Evolutionary conservation across 306 rosid genomes (phyloP), one percentile per base, ranked within the genome.

Genomic region (Carpinus viminea): DNA sequence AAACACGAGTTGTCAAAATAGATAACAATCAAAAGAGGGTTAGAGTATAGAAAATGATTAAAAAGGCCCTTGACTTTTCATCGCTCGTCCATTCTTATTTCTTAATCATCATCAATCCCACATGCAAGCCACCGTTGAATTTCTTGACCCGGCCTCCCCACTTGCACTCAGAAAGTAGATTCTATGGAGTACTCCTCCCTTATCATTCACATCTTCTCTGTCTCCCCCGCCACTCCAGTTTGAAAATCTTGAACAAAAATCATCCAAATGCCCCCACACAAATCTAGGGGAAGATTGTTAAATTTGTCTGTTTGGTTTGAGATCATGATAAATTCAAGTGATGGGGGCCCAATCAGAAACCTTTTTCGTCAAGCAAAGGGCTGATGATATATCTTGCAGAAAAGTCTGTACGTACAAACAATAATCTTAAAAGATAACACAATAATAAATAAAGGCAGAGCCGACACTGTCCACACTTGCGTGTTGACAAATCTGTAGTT

Each of bases 41-140:
- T 47, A 12, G 70, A 71, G 65, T 80, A 2, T 38, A 26, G 43
- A 45, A 41, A 31, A 4, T 55, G 26, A 76, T 73, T 15, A 8
- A 13, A 65, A 8, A 50, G 15, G 64, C 3, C 48, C 60, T 81
- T 72, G 87, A 77, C 74, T 77, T 82, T 77, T 65, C 72, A 56
- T 66, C 13, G 31, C n/a, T 53, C 69, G 52, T 70, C 55, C 57
- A 53, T 15, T 53, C 43, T 78, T 87, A 88, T 87, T 83, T 53
- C 43, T 78, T 87, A 88, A 88, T 83, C 66, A 88, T 72, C 24
- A 79, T 57, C 80, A 74, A 75, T 73, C 75, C 78, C 97, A 90
- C 91, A 89, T 91, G 97, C 87, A 73, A 77, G 24, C 82, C 79
- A 87, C 78, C 77, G 52, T 51, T 64, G 83, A 85, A 36, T 68